Percentiles rank a stretch among this genome's conserved stretches.
Evolutionary conservation across 129 eudicot species (phyloP).

Genomic region (Scalesia atractyloides): DNA sequence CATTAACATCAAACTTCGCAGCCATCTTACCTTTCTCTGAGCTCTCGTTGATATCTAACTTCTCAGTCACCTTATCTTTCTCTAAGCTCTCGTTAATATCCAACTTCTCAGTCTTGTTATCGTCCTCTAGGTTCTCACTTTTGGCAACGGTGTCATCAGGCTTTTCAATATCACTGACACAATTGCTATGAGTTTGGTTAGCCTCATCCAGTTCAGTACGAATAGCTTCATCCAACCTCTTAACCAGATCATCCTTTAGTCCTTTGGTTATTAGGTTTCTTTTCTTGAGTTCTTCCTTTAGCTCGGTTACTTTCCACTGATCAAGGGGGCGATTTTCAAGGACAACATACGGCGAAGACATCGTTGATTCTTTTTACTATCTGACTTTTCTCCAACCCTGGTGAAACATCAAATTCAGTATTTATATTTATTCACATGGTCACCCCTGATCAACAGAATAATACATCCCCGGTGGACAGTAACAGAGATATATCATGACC

Average conservation of each 20-base stretch:
- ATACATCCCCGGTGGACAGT: background rate
- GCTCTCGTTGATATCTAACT: slow-evolving; percentile 21
- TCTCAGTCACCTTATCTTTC: slow-evolving; percentile 13
- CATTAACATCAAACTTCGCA: slow-evolving; percentile 22
- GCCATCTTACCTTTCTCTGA: slow-evolving; percentile 14
- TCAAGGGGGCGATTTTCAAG: slow-evolving; percentile 70
- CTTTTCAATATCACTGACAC: slow-evolving; percentile 22
- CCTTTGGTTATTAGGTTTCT: slow-evolving; percentile 65
- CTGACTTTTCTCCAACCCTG: slow-evolving; percentile 25
- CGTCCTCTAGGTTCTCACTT: slow-evolving; percentile 20
- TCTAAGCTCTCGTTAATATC: slow-evolving; percentile 21
- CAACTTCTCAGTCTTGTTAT: slow-evolving; percentile 20
- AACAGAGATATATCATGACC: background rate
- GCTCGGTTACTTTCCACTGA: slow-evolving; percentile 88
- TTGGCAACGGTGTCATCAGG: slow-evolving; percentile 14
- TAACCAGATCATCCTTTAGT: slow-evolving; percentile 74
- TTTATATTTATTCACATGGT: background rate
- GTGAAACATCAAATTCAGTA: slow-evolving; percentile 2
- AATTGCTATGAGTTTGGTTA: slow-evolving; percentile 33
- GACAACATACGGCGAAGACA: slow-evolving; percentile 62
- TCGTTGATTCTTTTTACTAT: slow-evolving; percentile 22
- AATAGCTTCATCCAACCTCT: slow-evolving; percentile 71
- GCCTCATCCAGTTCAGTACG: slow-evolving; percentile 43
- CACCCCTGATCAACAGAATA: background rate
- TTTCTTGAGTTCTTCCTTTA: slow-evolving; percentile 85